Evolutionary conservation across 2,329 filamentous ascomycete genomes (phyloP), one percentile per base, ranked within the genome.

Genomic region (Colletotrichum aenigma): DNA sequence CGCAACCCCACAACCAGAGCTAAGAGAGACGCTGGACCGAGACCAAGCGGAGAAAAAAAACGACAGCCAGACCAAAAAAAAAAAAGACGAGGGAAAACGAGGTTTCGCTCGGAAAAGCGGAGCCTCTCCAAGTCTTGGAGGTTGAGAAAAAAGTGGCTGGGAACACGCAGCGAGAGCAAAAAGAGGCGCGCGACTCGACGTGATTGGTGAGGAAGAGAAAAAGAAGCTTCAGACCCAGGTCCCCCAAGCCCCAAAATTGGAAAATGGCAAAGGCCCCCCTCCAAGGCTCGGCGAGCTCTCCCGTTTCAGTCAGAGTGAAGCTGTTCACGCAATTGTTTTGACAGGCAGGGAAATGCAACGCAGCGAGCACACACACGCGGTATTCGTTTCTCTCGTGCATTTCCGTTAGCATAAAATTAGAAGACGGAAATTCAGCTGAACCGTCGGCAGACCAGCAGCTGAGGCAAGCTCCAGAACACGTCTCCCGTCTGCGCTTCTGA

Each of bases 241-340:
- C 16, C 38, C 36, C 38, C 38, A 43, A 43, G 38, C 38, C 38
- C 38, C 38, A 43, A 43, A 43, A 43, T 43, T 43, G 65, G 30
- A 67, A 34, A 55, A 66, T 16, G 13, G 43, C 65, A 43, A 10
- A 43, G 38, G 38, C 65, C 65, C 38, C 38, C 55, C 43, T 36
- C 15, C 43, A 28, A 43, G 36, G 36, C 66, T 69, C 66, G 66
- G 66, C 48, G 52, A 61, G 52, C 55, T 60, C 66, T 60, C 55
- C 66, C 55, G 66, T 71, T 75, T 75, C 72, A 71, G 72, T 61
- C 68, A 67, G 55, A 71, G 68, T 66, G 72, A 75, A 61, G 52
- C 52, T 32, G 55, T 32, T 72, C 48, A 21, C 30, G 18, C 18
- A 38, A 62, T 71, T 26, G 36, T 72, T 36, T 43, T 66, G 55